Base-by-base conservation (phyloP, 495 filamentous ascomycete genomes). In the Daldinia vernicosa region DNA sequence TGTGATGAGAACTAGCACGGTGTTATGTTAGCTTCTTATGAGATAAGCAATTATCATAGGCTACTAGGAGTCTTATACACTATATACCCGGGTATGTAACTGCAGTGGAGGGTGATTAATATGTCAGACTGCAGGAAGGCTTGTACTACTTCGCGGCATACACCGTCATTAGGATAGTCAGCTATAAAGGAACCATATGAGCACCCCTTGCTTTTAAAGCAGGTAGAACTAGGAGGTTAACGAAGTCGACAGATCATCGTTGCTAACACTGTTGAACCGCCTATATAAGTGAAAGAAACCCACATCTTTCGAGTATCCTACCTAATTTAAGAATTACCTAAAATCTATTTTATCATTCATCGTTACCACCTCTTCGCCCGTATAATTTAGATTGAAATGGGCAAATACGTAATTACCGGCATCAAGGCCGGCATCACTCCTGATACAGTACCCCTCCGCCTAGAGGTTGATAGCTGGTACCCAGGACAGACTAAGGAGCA, bases 381-480 rank as follows among this genome's bases (percentile, higher is more conserved):
- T n/a, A 28, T 28, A 52, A 28, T 4, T 28, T 17, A n/a, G 12
- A 28, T 22, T 28, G 6, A 26, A 28, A 33, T 33, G 53, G 53
- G 17, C 11, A 56, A 28, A 19, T 56, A 56, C 6, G 28, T 12
- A 11, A 56, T 56, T 6, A 56, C 53, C 17, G 53, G 53, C 28
- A 56, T 56, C 53, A 56, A 33, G 30, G 53, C 26, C n/a, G 53
- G 53, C 1, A n/a, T 56, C 7, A 33, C 28, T 35, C 14, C 14
- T 56, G 53, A 30, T n/a, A 30, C n/a, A 3, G 53, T 56, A 0
- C 53, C 53, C 5, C 53, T 56, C 6, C 53, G 53, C 9, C 15
- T 56, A 5, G 53, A 56, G 53, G 53, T 22, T 7, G 53, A 56
- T 12, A 33, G 28, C 3, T 56, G 53, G 53, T 56, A 56, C n/a